These are phyloP conservation scores for Ascochyta koolunga DNA, from an alignment of 2,329 filamentous ascomycete species.

Conservation along the genomic window DNA sequence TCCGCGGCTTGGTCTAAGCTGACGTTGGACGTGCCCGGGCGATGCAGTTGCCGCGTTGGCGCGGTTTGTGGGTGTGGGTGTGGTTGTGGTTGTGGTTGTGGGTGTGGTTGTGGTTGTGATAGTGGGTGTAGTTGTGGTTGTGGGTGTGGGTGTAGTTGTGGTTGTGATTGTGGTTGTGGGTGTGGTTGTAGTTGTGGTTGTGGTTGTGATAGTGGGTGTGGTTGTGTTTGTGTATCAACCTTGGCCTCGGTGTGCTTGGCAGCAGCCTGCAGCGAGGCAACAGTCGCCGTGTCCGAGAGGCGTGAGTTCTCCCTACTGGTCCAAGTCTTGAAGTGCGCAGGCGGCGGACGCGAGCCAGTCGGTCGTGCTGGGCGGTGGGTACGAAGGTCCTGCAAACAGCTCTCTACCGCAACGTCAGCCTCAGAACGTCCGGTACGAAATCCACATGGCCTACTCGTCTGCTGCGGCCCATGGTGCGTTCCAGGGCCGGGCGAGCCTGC, in stretches of 20 bases:
- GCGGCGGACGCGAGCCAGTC: constrained; percentile 72
- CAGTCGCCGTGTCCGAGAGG: constrained; percentile 32
- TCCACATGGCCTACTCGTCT: constrained; percentile 45
- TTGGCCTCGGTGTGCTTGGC: constrained; percentile 33
- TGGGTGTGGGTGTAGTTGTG: too few relatives aligned
- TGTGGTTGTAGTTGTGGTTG: too few relatives aligned
- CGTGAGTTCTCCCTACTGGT: constrained; percentile 35
- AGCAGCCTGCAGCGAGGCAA: constrained; percentile 33
- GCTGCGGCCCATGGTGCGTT: constrained; percentile 44
- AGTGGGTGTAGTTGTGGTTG: too few relatives aligned
- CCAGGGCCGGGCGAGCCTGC: constrained; percentile 44
- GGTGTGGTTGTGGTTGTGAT: too few relatives aligned
- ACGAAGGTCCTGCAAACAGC: constrained; percentile 74
- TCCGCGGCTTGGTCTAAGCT: constrained; percentile 38
- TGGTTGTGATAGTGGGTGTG: too few relatives aligned
- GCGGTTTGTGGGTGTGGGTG: too few relatives aligned
- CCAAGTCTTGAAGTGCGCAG: constrained; percentile 54
- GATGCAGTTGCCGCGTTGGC: constrained; percentile 36
- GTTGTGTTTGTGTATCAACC: constrained; percentile 24
- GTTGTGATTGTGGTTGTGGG: too few relatives aligned
- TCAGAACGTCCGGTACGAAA: neutral
- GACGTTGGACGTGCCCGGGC: constrained; percentile 36
- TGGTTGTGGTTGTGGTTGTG: too few relatives aligned
- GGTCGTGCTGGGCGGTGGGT: constrained; percentile 71
- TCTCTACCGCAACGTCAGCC: constrained; percentile 56